phyloP scores from a whole-genome alignment of 441 rosid genomes.

The Viola pubescens region DNA sequence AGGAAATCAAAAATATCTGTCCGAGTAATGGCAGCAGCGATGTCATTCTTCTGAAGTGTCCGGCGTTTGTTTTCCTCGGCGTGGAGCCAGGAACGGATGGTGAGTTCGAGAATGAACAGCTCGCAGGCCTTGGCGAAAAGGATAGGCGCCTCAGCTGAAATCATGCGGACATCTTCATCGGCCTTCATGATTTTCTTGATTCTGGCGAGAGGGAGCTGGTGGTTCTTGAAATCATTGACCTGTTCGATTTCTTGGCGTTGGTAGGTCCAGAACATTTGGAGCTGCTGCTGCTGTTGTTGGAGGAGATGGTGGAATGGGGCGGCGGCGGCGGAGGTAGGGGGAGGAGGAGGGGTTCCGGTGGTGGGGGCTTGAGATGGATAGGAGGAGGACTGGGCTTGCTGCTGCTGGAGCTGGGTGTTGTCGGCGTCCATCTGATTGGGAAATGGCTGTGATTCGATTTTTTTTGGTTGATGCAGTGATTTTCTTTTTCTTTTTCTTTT shows the following conservation, averaged over 20 bases:
- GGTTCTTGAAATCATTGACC: constrained; percentile 89
- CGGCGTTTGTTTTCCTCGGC: constrained; percentile 95
- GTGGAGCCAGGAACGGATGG: constrained; percentile 96
- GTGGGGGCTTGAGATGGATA: constrained; percentile 32
- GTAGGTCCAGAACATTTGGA: constrained; percentile 85
- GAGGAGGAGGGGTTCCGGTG: constrained; percentile 12
- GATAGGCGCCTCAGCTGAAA: constrained; percentile 95
- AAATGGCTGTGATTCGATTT: constrained; percentile 1
- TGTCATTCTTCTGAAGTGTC: constrained; percentile 92
- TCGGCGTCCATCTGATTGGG: constrained; percentile 15
- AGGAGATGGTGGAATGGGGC: constrained; percentile 67
- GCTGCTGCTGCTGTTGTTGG: constrained; percentile 92
- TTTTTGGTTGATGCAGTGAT: neutral
- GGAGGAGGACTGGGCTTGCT: constrained; percentile 44
- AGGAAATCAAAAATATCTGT: constrained; percentile 92
- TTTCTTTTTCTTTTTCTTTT: neutral
- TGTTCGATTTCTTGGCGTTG: constrained; percentile 94
- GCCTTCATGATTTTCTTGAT: constrained; percentile 99
- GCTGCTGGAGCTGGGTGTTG: constrained; percentile 26
- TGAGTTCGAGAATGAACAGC: constrained; percentile 91
- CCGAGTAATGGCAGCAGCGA: constrained; percentile 89
- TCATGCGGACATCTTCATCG: constrained; percentile 97
- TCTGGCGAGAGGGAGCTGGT: constrained; percentile 88
- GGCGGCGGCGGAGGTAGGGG: constrained; percentile 24
- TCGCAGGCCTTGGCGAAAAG: constrained; percentile 94